Evolutionary conservation across 192 early-diverging fungal genomes (phyloP).

Genomic region (Borealophlyctis nickersoniae): DNA sequence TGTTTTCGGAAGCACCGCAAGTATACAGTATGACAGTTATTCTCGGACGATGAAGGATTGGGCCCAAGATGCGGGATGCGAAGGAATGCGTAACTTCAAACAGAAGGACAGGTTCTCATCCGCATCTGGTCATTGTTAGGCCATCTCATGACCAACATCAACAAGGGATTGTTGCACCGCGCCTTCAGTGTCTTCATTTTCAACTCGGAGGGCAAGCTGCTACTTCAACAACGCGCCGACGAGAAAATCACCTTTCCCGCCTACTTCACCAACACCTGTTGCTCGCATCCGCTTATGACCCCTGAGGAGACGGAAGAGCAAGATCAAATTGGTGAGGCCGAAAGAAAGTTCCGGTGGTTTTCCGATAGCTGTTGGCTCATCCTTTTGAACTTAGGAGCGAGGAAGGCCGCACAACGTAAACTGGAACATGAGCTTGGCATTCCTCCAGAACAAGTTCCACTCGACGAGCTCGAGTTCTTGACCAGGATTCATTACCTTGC

Average conservation of each 20-base stretch:
- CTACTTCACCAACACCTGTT: constrained; percentile 97
- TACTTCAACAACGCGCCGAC: constrained; percentile 90
- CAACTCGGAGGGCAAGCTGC: constrained; percentile 76
- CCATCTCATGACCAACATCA: constrained; percentile 94
- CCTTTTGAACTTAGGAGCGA: constrained; percentile 59
- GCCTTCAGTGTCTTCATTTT: constrained; percentile 97
- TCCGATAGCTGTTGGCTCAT: no score
- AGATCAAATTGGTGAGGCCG: constrained; percentile 63
- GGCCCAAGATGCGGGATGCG: no score
- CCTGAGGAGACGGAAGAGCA: constrained; percentile 74
- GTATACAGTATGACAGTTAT: no score
- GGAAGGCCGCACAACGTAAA: constrained; percentile 89
- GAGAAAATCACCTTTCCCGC: constrained; percentile 99
- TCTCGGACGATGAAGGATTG: no score
- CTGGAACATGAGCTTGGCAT: constrained; percentile 96
- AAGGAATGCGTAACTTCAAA: background rate
- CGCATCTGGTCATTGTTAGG: constrained; percentile 40
- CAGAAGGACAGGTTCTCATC: background rate
- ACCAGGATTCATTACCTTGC: constrained; percentile 96
- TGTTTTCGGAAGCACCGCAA: background rate
- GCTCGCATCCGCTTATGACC: constrained; percentile 90
- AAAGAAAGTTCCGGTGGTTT: no score
- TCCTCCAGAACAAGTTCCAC: constrained; percentile 61
- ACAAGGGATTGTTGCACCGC: constrained; percentile 84
- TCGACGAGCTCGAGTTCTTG: constrained; percentile 83